A percentile compares a stretch with the other conserved stretches of the same genome.
Evolutionary conservation across 257 asterid genomes (phyloP).

Genomic region (Fraxinus cuspidata): DNA sequence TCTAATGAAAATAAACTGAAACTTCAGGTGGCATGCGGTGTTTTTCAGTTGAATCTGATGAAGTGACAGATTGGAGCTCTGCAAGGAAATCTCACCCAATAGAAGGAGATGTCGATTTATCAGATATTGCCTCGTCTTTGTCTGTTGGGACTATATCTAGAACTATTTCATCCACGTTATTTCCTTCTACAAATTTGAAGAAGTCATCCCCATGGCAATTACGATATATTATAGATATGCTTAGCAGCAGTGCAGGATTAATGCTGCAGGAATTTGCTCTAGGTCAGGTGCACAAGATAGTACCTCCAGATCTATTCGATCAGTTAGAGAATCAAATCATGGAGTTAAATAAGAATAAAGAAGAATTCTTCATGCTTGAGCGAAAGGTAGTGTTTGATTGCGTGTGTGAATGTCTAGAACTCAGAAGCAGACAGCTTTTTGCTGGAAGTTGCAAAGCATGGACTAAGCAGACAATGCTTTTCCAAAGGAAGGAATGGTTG

Average conservation of each 20-base stretch:
- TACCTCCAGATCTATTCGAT: slow-evolving; percentile 56
- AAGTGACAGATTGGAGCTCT: slow-evolving; percentile 50
- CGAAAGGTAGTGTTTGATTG: slow-evolving; percentile 71
- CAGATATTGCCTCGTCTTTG: slow-evolving; percentile 77
- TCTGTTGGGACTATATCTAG: slow-evolving; percentile 47
- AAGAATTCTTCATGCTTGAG: slow-evolving; percentile 47
- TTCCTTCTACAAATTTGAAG: slow-evolving; percentile 31
- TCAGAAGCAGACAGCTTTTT: slow-evolving; percentile 38
- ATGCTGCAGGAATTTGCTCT: slow-evolving; percentile 60
- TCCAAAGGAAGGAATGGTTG: slow-evolving; percentile 52
- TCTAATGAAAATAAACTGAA: slow-evolving; percentile 21
- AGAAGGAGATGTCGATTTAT: slow-evolving; percentile 61
- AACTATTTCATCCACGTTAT: slow-evolving; percentile 40
- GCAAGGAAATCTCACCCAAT: slow-evolving; percentile 34
- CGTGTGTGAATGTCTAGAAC: slow-evolving; percentile 63
- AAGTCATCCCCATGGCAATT: slow-evolving; percentile 67
- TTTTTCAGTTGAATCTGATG: slow-evolving; percentile 47
- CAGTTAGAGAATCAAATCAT: slow-evolving; percentile 57
- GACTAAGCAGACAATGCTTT: slow-evolving; percentile 50
- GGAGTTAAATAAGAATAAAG: slow-evolving; percentile 39
- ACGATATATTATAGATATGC: slow-evolving; percentile 51
- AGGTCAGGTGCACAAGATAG: slow-evolving; percentile 56
- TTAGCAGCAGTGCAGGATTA: slow-evolving; percentile 42
- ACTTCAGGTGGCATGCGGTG: slow-evolving; percentile 49
- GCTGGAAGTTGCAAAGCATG: slow-evolving; percentile 54